Conservation (phyloP, 176 grass and related monocot genomes). For the Eleusine coracana region DNA sequence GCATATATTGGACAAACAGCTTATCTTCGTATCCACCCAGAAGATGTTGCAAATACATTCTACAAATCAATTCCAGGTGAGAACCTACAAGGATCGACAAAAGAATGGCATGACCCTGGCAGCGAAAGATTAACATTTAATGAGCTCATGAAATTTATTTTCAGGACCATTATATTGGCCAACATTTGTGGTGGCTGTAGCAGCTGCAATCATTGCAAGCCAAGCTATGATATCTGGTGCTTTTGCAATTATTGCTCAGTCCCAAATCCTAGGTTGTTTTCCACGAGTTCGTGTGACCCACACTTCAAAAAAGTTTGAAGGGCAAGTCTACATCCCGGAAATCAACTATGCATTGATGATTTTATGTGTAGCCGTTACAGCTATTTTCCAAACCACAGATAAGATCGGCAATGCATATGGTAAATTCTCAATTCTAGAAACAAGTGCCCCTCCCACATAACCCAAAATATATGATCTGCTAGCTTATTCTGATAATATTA, state of each 20-base stretch:
- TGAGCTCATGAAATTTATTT: slow-evolving; percentile 8
- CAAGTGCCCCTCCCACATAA: not conserved
- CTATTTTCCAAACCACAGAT: slow-evolving; percentile 60
- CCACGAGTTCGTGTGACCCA: slow-evolving; percentile 64
- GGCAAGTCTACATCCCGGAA: slow-evolving; percentile 79
- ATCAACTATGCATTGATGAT: slow-evolving; percentile 70
- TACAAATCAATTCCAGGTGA: slow-evolving; percentile 82
- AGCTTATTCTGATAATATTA: slow-evolving; percentile 13
- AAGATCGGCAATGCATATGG: slow-evolving; percentile 80
- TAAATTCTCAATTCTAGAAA: slow-evolving; percentile 34
- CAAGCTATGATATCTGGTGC: slow-evolving; percentile 81
- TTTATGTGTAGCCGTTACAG: slow-evolving; percentile 65
- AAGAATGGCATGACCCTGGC: not conserved
- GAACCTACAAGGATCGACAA: slow-evolving; percentile 20
- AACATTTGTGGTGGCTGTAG: slow-evolving; percentile 64
- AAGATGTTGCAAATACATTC: slow-evolving; percentile 59
- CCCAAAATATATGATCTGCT: slow-evolving; percentile 4
- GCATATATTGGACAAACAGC: slow-evolving; percentile 74
- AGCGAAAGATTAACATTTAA: not conserved
- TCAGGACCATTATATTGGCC: slow-evolving; percentile 65
- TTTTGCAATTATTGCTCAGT: slow-evolving; percentile 71
- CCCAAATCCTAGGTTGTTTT: slow-evolving; percentile 68
- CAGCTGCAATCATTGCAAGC: slow-evolving; percentile 67
- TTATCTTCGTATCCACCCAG: slow-evolving; percentile 53
- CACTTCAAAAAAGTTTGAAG: slow-evolving; percentile 66